These are phyloP conservation scores for Apiospora saccharicola DNA, from an alignment of 2,329 filamentous ascomycete genomes.

Conservation along the genomic window DNA sequence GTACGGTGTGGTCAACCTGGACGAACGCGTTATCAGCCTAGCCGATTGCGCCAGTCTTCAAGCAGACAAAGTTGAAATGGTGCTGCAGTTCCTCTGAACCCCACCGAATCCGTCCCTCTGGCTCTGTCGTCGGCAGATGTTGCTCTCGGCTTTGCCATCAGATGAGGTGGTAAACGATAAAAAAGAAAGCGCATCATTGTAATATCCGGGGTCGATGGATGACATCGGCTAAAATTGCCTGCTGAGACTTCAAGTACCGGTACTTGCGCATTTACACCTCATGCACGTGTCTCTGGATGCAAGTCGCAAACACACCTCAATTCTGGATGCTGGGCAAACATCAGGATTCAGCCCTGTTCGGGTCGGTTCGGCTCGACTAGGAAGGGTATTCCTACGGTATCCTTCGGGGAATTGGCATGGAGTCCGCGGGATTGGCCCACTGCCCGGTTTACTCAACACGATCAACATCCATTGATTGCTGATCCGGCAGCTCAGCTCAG, in stretches of 20 bases:
- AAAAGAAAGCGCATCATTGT: neutral
- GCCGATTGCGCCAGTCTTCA: neutral
- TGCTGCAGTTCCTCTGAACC: neutral
- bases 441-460: neutral
- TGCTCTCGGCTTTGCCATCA: neutral
- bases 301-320: neutral
- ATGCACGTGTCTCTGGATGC: neutral
- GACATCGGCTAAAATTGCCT: neutral
- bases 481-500: neutral
- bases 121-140: neutral
- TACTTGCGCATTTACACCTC: neutral
- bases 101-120: neutral
- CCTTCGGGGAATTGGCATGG: slow-evolving; percentile 15
- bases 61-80: neutral
- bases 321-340: neutral
- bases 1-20: neutral
- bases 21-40: neutral
- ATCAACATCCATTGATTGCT: neutral
- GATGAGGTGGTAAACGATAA: neutral
- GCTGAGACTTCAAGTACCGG: neutral
- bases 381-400: neutral
- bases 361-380: slow-evolving; percentile 18
- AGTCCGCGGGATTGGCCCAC: neutral
- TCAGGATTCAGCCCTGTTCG: slow-evolving; percentile 10
- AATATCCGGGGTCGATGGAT: neutral